These are phyloP conservation scores for Pterocarpus santalinus DNA, from an alignment of 306 rosid species.

Conservation along the genomic window DNA sequence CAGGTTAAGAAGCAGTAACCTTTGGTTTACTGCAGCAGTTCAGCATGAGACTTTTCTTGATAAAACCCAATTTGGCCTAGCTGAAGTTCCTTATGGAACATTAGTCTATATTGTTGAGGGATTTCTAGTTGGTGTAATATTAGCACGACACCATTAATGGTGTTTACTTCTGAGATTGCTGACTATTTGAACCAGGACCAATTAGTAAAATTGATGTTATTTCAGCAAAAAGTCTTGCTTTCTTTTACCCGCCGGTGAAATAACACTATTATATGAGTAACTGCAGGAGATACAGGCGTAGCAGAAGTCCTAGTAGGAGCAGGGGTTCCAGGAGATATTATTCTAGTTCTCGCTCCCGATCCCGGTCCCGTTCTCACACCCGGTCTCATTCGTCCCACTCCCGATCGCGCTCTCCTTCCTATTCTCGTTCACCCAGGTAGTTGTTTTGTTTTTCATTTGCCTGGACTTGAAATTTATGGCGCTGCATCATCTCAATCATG, in stretches of 20 bases:
- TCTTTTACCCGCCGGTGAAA: not conserved
- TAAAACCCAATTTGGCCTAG: not conserved
- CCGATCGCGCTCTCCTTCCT: slow-evolving; percentile 46
- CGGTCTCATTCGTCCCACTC: slow-evolving; percentile 59
- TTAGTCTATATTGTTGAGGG: not conserved
- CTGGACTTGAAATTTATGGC: not conserved
- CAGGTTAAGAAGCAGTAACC: slow-evolving; percentile 5
- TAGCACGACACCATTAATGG: not conserved
- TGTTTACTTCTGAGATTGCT: slow-evolving; percentile 9
- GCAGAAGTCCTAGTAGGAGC: slow-evolving; percentile 90
- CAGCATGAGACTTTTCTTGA: not conserved
- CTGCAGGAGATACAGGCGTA: slow-evolving; percentile 74
- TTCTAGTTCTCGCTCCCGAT: slow-evolving; percentile 69
- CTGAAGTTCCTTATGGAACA: slow-evolving; percentile 17
- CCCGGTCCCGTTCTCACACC: slow-evolving; percentile 53
- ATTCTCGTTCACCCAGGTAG: slow-evolving; percentile 86
- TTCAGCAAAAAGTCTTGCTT: not conserved
- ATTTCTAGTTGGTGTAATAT: slow-evolving; percentile 16
- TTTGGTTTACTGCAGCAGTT: slow-evolving; percentile 31
- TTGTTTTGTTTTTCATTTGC: slow-evolving; percentile 23
- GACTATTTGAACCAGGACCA: not conserved
- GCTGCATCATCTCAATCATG: not conserved
- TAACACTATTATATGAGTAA: slow-evolving; percentile 27
- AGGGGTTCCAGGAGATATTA: slow-evolving; percentile 71
- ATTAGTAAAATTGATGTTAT: not conserved